phyloP scores from a whole-genome alignment of 2,329 filamentous ascomycete species.

The Purpureocillium takamizusanense region DNA sequence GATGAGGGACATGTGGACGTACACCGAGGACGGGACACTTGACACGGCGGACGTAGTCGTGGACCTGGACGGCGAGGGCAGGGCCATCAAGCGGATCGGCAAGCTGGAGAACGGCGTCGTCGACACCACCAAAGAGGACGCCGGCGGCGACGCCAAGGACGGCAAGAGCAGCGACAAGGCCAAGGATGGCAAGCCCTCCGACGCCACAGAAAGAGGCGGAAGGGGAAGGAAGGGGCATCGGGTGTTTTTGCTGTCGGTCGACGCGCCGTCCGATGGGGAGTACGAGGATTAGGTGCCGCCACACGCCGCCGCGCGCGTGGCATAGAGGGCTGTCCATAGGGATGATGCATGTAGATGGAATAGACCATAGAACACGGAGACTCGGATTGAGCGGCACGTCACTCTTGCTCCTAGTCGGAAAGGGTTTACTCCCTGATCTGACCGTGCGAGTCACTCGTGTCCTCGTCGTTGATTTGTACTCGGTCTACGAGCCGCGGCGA shows the following conservation, averaged over 20 bases:
- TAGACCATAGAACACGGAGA: no score
- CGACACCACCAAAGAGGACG: conserved; percentile 21
- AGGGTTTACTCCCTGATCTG: no score
- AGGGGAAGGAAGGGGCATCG: conserved; percentile 14
- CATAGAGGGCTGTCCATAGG: no score
- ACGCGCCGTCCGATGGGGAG: conserved; percentile 14
- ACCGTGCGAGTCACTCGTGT: no score
- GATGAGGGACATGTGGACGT: conserved; percentile 66
- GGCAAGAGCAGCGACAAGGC: conserved; percentile 10
- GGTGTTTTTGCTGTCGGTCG: conserved; percentile 25
- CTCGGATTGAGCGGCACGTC: no score
- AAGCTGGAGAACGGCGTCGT: conserved; percentile 27
- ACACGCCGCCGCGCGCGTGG: no score
- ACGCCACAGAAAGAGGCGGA: conserved; percentile 6
- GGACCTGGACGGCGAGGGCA: conserved; percentile 41
- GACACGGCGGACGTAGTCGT: conserved; percentile 47
- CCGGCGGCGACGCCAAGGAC: conserved; percentile 10
- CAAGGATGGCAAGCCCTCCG: background rate
- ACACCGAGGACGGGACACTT: conserved; percentile 61
- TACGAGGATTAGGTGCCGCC: conserved; percentile 3
- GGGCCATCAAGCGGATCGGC: conserved; percentile 30
- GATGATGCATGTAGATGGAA: no score
- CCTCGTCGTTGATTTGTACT: no score
- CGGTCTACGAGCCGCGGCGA: no score
- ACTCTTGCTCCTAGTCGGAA: no score